A percentile compares a stretch with the other conserved stretches of the same genome.
Evolutionary conservation across 225 moss, liverwort and hornwort genomes (phyloP).

Genomic region (Neckera pumila): DNA sequence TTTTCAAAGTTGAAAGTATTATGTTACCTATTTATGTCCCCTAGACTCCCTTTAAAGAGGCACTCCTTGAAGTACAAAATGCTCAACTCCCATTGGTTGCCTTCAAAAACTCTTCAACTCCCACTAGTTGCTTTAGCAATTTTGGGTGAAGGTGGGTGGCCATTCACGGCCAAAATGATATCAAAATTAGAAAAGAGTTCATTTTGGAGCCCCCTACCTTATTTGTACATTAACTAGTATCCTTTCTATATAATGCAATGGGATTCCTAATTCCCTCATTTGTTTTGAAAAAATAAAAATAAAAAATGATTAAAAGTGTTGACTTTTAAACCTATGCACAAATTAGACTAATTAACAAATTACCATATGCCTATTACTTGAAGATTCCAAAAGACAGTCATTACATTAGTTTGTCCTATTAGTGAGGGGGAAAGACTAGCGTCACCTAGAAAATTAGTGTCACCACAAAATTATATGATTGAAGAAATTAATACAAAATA

Average conservation of each 20-base stretch:
- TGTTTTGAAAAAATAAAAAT: neutral
- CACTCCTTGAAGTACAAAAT: neutral
- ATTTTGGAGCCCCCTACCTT: neutral
- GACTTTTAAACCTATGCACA: neutral
- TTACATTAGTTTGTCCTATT: neutral
- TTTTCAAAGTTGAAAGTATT: no score
- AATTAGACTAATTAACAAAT: neutral
- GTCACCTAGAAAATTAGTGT: neutral
- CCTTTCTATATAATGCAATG: neutral
- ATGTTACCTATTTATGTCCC: neutral
- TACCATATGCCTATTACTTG: neutral
- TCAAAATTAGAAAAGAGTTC: neutral
- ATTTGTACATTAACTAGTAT: neutral
- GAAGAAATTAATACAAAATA: neutral
- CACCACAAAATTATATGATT: neutral
- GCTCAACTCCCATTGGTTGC: neutral
- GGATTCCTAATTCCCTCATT: neutral
- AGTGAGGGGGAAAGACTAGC: neutral
- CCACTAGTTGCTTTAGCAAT: rapidly evolving
- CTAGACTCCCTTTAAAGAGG: neutral
- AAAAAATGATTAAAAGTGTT: neutral
- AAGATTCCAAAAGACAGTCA: neutral
- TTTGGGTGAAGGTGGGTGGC: neutral
- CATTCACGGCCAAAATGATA: neutral
- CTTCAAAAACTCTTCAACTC: neutral